phyloP scores from a whole-genome alignment of 1,284 basidiomycete species.

The Malassezia brasiliensis region DNA sequence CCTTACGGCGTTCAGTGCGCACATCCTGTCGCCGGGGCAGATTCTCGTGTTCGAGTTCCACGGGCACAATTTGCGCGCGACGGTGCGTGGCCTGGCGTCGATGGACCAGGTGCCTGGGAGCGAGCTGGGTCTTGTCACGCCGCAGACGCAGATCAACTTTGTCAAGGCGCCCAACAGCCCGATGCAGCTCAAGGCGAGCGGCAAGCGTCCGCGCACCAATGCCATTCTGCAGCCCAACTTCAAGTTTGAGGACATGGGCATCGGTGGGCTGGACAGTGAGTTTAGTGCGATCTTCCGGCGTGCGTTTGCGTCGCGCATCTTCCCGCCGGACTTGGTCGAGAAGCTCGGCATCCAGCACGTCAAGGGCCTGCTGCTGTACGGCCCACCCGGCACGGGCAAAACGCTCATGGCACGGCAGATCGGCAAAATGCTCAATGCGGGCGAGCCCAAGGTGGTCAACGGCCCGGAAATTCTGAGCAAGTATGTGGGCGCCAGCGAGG shows the following conservation, averaged over 20 bases:
- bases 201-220: constrained; percentile 85
- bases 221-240: constrained; percentile 96
- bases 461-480: constrained; percentile 97
- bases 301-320: constrained; percentile 94
- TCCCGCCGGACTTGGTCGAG: constrained; percentile 89
- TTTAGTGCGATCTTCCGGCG: constrained; percentile 96
- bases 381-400: constrained; percentile 96
- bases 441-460: constrained; percentile 97
- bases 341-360: constrained; percentile 98
- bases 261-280: constrained; percentile 90
- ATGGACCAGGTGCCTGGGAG: constrained; percentile 49
- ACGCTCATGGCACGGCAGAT: constrained; percentile 97
- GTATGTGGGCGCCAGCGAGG: constrained; percentile 94
- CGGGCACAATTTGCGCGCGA: constrained; percentile 70
- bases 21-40: constrained; percentile 58
- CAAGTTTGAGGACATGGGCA: constrained; percentile 99
- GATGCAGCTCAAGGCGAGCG: constrained; percentile 84
- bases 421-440: constrained; percentile 96
- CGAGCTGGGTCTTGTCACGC: constrained; percentile 67
- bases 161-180: constrained; percentile 68
- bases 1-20: constrained; percentile 60
- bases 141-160: constrained; percentile 79
- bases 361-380: constrained; percentile 89
- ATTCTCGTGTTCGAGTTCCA: constrained; percentile 80
- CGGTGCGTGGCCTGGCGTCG: constrained; percentile 60